A percentile compares a stretch with the other conserved stretches of the same genome.
Conservation (phyloP, 495 filamentous ascomycete species). For the Podospora sp. region DNA sequence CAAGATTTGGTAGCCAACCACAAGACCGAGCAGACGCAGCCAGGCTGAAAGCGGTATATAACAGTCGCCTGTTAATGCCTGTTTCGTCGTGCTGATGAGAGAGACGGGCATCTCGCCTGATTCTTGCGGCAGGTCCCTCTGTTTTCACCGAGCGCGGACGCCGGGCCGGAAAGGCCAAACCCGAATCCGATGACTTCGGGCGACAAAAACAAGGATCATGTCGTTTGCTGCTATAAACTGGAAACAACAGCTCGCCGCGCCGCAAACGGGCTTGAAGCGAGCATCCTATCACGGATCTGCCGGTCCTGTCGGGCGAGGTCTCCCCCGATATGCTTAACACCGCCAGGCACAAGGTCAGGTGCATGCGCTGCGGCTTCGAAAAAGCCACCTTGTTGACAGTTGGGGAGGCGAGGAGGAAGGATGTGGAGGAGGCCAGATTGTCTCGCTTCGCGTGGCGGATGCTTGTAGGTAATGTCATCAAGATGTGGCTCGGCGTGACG, state of each 20-base stretch:
- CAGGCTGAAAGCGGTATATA: conserved; percentile 15
- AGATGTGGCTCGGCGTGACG: too few species aligned
- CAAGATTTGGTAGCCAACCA: conserved; percentile 21
- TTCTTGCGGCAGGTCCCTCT: background rate
- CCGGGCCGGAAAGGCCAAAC: conserved; percentile 6
- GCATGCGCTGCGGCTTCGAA: background rate
- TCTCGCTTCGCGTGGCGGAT: too few species aligned
- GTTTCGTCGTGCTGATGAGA: background rate
- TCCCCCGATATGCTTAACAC: conserved; percentile 9
- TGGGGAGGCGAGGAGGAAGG: background rate
- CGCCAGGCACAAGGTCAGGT: background rate
- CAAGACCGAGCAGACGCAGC: background rate
- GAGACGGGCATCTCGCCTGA: conserved; percentile 16
- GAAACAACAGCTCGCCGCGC: conserved; percentile 8
- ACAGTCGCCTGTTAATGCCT: conserved; percentile 15
- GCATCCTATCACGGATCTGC: conserved; percentile 6
- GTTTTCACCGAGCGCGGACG: conserved; percentile 3
- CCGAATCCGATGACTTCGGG: background rate
- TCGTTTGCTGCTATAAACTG: background rate
- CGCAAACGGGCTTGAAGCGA: background rate
- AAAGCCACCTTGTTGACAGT: conserved; percentile 4
- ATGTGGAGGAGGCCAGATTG: background rate
- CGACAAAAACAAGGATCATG: background rate
- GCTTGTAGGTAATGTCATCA: too few species aligned
- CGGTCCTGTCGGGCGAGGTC: conserved; percentile 6